Percentiles rank a stretch among this genome's conserved stretches.
Evolutionary conservation across 441 rosid genomes (phyloP).

Genomic region (Theobroma grandiflorum): DNA sequence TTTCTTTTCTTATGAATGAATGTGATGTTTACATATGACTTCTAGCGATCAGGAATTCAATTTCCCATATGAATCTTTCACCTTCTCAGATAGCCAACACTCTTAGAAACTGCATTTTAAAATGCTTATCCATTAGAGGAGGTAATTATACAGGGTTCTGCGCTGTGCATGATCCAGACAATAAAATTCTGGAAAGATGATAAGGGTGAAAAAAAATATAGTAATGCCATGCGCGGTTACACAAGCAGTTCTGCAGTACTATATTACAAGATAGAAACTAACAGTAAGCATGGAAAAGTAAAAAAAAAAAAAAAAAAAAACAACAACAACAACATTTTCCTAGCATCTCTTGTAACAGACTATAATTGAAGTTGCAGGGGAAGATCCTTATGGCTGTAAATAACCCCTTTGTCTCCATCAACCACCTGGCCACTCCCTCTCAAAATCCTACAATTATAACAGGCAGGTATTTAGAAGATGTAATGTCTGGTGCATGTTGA

Average conservation of each 20-base stretch:
- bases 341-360: conserved; percentile 18
- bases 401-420: conserved; percentile 50
- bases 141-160: not conserved
- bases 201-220: conserved; percentile 7
- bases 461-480: not conserved
- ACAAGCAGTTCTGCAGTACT: not conserved
- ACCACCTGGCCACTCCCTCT: conserved; percentile 61
- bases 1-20: not conserved
- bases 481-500: not conserved
- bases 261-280: conserved; percentile 20
- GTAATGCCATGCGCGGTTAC: conserved; percentile 9
- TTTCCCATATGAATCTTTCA: not conserved
- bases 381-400: conserved; percentile 40
- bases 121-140: not conserved
- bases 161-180: conserved; percentile 1
- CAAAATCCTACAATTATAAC: conserved; percentile 42
- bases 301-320: not conserved
- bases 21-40: not conserved
- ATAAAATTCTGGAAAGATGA: not conserved
- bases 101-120: not conserved
- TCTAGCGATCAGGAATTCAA: not conserved
- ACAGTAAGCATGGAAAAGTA: not conserved
- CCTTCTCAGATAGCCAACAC: not conserved
- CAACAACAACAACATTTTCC: not conserved
- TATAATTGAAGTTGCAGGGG: conserved; percentile 15